A percentile compares a stretch with the other conserved stretches of the same genome.
Conservation (phyloP, 164 flowering plant genomes). For the Vitis amurensis region DNA sequence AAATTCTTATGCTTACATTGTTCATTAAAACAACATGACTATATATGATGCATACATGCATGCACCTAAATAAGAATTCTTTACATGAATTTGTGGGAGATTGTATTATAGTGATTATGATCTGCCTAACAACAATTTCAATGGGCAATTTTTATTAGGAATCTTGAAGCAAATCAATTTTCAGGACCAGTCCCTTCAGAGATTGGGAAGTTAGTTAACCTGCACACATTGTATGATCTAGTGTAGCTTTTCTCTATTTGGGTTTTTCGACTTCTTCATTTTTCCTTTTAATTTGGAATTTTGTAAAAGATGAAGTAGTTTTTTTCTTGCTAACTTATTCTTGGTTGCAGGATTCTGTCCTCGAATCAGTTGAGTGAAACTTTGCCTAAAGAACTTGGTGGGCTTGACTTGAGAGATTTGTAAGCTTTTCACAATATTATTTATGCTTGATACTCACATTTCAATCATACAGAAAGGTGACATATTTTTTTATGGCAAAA, state of each 20-base stretch:
- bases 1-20: background rate
- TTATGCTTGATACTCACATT: no score
- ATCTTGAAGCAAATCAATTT: conserved; percentile 43
- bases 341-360: conserved; percentile 33
- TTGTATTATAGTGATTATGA: no score
- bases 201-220: conserved; percentile 38
- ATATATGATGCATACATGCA: no score
- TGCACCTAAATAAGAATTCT: no score
- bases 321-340: background rate
- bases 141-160: conserved; percentile 16
- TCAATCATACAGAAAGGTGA: no score
- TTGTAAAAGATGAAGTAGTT: background rate
- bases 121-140: no score
- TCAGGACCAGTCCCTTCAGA: conserved; percentile 36
- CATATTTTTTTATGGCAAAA: background rate
- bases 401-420: conserved; percentile 49
- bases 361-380: conserved; percentile 49
- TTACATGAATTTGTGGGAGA: no score
- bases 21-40: background rate
- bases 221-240: conserved; percentile 32
- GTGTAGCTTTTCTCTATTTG: background rate
- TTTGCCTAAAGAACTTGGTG: conserved; percentile 39
- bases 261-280: background rate
- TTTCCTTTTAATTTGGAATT: background rate
- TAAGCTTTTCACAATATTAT: conserved; percentile 17